These are phyloP conservation scores for Triglochin maritima DNA, from an alignment of 106 monocot species.

Conservation along the genomic window DNA sequence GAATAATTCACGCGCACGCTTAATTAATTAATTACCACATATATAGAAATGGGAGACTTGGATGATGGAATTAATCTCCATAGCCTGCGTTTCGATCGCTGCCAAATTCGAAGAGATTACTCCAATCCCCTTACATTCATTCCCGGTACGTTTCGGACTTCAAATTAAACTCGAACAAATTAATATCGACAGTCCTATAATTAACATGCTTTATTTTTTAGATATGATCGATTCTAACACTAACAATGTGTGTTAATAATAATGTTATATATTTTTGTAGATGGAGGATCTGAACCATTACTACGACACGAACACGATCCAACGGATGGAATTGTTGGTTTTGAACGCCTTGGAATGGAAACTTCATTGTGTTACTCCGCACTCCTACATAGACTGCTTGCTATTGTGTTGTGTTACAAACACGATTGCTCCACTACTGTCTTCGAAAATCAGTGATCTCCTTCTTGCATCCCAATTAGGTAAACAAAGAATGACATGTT, in stretches of 20 bases:
- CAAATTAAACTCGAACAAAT: too few relatives aligned
- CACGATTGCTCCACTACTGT: too few relatives aligned
- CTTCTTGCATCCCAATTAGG: too few relatives aligned
- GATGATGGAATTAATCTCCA: slow-evolving; percentile 66
- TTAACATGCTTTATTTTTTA: not conserved
- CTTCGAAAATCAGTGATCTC: too few relatives aligned
- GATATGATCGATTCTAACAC: not conserved
- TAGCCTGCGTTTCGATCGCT: slow-evolving; percentile 64
- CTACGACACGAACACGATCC: slow-evolving; percentile 39
- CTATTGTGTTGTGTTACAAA: too few relatives aligned
- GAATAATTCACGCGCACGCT: not conserved
- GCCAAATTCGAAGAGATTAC: slow-evolving; percentile 57
- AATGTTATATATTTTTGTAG: slow-evolving; percentile 11
- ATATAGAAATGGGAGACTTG: slow-evolving; percentile 55
- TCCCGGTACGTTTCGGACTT: slow-evolving; percentile 11
- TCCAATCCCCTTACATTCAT: slow-evolving; percentile 39
- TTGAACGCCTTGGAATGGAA: slow-evolving; percentile 69
- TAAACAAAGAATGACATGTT: too few relatives aligned
- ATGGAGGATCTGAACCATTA: slow-evolving; percentile 39
- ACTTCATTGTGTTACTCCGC: slow-evolving; percentile 47
- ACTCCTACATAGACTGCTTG: slow-evolving; percentile 29
- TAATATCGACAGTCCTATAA: not conserved
- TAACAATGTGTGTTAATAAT: too few relatives aligned
- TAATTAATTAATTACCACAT: not conserved
- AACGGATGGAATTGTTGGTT: slow-evolving; percentile 56